phyloP scores from a whole-genome alignment of 169 alveolate genomes.

The Sarcocystis neurona region DNA sequence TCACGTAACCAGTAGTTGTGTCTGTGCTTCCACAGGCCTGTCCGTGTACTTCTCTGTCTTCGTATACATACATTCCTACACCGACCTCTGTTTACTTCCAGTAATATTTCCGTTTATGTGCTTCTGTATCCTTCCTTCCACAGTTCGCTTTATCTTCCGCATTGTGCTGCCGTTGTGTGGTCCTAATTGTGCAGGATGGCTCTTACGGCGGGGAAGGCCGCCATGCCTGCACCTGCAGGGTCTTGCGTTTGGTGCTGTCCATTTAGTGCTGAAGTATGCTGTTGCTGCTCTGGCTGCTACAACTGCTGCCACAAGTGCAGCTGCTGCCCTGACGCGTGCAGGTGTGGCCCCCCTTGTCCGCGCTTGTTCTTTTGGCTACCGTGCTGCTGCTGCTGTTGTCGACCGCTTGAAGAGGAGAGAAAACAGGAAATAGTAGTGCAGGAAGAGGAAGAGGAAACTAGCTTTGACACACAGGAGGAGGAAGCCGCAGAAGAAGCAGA shows the following conservation, averaged over 20 bases:
- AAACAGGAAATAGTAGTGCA: neutral
- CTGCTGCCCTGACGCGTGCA: constrained; percentile 35
- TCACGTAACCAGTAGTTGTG: no score
- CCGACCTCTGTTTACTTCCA: no score
- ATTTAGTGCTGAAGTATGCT: constrained; percentile 19
- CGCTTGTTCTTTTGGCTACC: constrained; percentile 41
- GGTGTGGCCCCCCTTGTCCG: constrained; percentile 48
- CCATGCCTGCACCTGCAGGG: constrained; percentile 42
- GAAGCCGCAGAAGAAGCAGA: neutral
- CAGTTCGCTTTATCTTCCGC: no score
- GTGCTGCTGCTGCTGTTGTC: constrained; percentile 58
- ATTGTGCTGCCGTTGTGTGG: no score
- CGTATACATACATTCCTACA: no score
- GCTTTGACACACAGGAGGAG: no score
- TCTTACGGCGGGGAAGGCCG: no score
- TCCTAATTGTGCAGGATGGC: no score
- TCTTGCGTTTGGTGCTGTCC: constrained; percentile 53
- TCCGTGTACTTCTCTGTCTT: no score
- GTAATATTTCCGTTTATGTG: no score
- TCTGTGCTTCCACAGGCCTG: no score
- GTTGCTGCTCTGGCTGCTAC: constrained; percentile 55
- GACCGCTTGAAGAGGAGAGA: constrained; percentile 33
- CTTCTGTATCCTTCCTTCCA: no score
- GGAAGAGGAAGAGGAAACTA: constrained; percentile 2
- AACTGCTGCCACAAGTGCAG: constrained; percentile 44